Percentiles rank a stretch among this genome's conserved stretches.
phyloP scores from a whole-genome alignment of 2,329 filamentous ascomycete species.

The Scolecobasidium constrictum region DNA sequence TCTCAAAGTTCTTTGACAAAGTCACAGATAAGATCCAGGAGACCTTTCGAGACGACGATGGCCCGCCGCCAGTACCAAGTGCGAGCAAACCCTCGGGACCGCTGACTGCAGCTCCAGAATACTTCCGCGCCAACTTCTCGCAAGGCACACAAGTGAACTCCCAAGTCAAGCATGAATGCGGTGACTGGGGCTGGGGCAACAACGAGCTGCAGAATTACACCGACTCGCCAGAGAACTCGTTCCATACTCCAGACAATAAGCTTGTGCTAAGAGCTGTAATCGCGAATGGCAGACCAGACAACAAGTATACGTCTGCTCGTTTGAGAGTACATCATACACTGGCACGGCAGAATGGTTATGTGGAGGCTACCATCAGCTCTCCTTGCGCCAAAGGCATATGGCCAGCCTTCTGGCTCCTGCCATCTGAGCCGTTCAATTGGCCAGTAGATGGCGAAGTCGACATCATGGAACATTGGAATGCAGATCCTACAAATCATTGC shows the following conservation, averaged over 20 bases:
- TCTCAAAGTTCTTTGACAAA: too few species aligned
- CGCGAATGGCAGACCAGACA: constrained; percentile 19
- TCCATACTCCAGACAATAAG: constrained; percentile 41
- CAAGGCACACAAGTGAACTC: constrained; percentile 34
- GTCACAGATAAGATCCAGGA: too few species aligned
- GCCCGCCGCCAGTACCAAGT: neutral
- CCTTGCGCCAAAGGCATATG: constrained; percentile 47
- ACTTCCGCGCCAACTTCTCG: constrained; percentile 27
- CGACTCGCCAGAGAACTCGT: constrained; percentile 37
- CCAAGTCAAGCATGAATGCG: constrained; percentile 45
- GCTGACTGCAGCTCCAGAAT: neutral
- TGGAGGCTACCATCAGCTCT: constrained; percentile 40
- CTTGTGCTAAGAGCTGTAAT: constrained; percentile 44
- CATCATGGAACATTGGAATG: constrained; percentile 53
- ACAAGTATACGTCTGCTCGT: constrained; percentile 44
- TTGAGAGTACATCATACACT: constrained; percentile 44
- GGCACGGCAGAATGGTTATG: constrained; percentile 38
- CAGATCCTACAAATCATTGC: constrained; percentile 42
- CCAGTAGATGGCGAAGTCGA: constrained; percentile 50
- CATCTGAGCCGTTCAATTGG: constrained; percentile 47
- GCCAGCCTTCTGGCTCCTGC: constrained; percentile 53
- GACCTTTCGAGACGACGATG: too few species aligned
- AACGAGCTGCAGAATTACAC: constrained; percentile 50
- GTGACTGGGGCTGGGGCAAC: constrained; percentile 52
- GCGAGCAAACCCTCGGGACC: neutral